Percentiles rank a stretch among this genome's conserved stretches.
Evolutionary conservation across 257 asterid genomes (phyloP).

Genomic region (Datura wrightii): DNA sequence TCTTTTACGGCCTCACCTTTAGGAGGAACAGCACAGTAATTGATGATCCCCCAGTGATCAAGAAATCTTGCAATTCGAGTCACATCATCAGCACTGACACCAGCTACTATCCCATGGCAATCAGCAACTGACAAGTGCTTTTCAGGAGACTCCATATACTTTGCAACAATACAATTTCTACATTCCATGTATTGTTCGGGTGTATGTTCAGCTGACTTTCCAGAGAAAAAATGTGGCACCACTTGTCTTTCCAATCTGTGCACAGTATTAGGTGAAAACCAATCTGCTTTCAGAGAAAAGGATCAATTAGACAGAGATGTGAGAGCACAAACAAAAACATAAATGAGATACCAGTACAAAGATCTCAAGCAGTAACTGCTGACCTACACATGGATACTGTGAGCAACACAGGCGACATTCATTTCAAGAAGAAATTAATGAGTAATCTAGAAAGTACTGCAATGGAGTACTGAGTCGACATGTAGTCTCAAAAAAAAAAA

Average conservation of each 20-base stretch:
- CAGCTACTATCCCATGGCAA: conserved; percentile 69
- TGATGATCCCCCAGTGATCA: conserved; percentile 97
- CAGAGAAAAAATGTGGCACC: conserved; percentile 98
- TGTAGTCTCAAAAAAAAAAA: not conserved
- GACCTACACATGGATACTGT: conserved; percentile 17
- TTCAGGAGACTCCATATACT: conserved; percentile 90
- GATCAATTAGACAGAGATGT: conserved; percentile 28
- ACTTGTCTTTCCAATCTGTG: conserved; percentile 99
- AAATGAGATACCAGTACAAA: conserved; percentile 7
- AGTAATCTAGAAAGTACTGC: conserved; percentile 6
- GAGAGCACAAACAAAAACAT: conserved; percentile 17
- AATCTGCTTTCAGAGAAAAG: conserved; percentile 60
- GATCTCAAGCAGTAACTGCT: not conserved
- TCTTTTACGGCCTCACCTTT: conserved; percentile 59
- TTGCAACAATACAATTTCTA: conserved; percentile 85
- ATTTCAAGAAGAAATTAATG: conserved; percentile 11
- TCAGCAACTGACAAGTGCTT: conserved; percentile 69
- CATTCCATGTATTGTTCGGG: conserved; percentile 95
- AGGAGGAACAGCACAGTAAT: conserved; percentile 78
- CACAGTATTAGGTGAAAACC: conserved; percentile 95
- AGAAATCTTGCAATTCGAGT: conserved; percentile 85
- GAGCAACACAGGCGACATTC: not conserved
- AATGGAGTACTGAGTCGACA: not conserved
- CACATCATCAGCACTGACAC: conserved; percentile 71
- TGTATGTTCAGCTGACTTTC: conserved; percentile 80